Conservation (phyloP, 257 asterid species). For the Solanum sejunctum region DNA sequence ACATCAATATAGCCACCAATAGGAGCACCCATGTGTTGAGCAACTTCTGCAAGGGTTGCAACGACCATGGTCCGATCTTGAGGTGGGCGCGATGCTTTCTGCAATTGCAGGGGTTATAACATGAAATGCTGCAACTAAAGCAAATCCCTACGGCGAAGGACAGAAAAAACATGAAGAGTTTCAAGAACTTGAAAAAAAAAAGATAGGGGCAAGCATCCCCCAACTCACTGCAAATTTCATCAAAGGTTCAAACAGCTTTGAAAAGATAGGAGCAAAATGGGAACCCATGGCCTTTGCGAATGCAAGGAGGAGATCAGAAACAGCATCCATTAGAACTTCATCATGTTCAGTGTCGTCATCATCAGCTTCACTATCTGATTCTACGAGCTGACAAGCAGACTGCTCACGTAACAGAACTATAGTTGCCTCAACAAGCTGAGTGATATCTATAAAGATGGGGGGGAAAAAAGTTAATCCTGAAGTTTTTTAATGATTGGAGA, state of each 20-base stretch:
- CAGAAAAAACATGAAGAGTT: neutral
- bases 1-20: conserved; percentile 82
- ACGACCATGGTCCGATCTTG: conserved; percentile 98
- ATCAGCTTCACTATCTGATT: conserved; percentile 71
- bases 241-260: conserved; percentile 70
- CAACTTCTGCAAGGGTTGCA: conserved; percentile 98
- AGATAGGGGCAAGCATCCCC: neutral
- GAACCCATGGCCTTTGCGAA: conserved; percentile 85
- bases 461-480: neutral
- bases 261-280: conserved; percentile 75
- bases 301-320: conserved; percentile 97
- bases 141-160: neutral
- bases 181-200: neutral
- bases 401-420: conserved; percentile 67
- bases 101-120: conserved; percentile 10
- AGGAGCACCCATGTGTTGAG: conserved; percentile 97
- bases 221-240: conserved; percentile 82
- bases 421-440: conserved; percentile 70
- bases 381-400: conserved; percentile 72
- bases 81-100: conserved; percentile 86
- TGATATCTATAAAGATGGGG: conserved; percentile 30
- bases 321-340: conserved; percentile 99
- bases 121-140: neutral
- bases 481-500: neutral
- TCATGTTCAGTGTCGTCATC: conserved; percentile 86